Evolutionary conservation across 2,329 filamentous ascomycete species (phyloP).

Genomic region (Nothopassalora personata): DNA sequence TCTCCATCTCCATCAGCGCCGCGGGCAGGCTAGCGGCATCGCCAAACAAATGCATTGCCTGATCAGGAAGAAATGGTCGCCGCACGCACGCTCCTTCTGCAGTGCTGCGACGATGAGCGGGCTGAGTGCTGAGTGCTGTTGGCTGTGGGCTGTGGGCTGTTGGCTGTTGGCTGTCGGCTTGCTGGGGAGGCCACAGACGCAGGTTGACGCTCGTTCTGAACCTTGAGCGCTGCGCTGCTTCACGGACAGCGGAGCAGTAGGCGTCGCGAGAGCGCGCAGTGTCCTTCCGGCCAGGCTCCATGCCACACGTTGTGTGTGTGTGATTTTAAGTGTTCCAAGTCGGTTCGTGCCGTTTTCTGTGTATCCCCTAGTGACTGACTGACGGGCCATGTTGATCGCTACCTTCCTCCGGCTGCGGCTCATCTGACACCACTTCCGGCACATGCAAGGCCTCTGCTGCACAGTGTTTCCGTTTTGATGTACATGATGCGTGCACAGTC

Average conservation of each 20-base stretch:
- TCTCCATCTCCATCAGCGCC: slow-evolving; percentile 22
- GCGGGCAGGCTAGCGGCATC: slow-evolving; percentile 15
- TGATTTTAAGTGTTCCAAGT: no score
- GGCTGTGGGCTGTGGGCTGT: no score
- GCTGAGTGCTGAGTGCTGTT: background rate
- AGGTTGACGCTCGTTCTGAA: background rate
- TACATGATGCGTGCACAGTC: background rate
- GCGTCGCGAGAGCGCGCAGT: background rate
- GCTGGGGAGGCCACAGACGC: background rate
- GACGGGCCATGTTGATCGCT: background rate
- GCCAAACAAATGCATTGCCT: slow-evolving; percentile 12
- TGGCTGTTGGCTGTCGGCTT: background rate
- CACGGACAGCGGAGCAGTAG: no score
- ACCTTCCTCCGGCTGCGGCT: background rate
- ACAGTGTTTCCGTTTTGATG: background rate
- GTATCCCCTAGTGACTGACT: background rate
- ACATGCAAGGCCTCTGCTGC: background rate
- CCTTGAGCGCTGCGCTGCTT: background rate
- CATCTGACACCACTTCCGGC: background rate
- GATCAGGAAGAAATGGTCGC: slow-evolving; percentile 8
- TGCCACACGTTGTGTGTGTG: background rate
- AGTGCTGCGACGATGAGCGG: background rate
- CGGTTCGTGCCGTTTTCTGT: background rate
- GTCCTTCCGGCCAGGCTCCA: background rate
- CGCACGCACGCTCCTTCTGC: background rate